Percentiles rank a stretch among this genome's conserved stretches.
phyloP scores from a whole-genome alignment of 352 stramenopile species.

The Phytophthora brassicae region DNA sequence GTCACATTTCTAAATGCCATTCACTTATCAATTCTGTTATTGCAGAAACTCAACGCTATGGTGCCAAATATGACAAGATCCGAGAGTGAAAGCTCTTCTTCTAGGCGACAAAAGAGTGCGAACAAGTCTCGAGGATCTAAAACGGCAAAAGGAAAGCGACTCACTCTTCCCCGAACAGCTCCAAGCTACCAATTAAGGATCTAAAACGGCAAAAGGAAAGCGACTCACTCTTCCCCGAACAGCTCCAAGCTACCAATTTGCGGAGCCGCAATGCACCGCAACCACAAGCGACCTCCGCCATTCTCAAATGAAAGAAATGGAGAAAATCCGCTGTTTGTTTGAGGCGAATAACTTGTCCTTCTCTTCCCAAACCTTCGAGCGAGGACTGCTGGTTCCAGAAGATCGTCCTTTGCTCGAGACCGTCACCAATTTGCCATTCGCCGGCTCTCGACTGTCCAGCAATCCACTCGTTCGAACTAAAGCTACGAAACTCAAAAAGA shows the following conservation, averaged over 20 bases:
- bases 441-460: conserved; percentile 42
- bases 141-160: conserved; percentile 13
- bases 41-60: not conserved
- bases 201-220: conserved; percentile 17
- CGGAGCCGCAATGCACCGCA: conserved; percentile 8
- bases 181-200: not conserved
- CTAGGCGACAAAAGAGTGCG: conserved; percentile 9
- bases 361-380: conserved; percentile 40
- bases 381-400: conserved; percentile 61
- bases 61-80: not conserved
- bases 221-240: conserved; percentile 2
- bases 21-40: not conserved
- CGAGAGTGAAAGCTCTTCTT: conserved; percentile 5
- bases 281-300: conserved; percentile 58
- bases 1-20: not conserved
- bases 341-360: conserved; percentile 53
- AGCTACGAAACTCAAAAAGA: conserved; percentile 35
- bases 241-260: not conserved
- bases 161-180: conserved; percentile 3
- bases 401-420: conserved; percentile 53
- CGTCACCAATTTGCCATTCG: conserved; percentile 51
- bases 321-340: conserved; percentile 67
- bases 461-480: conserved; percentile 45
- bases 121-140: conserved; percentile 11
- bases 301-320: conserved; percentile 58